Evolutionary conservation across 2,329 filamentous ascomycete genomes (phyloP).

Genomic region (Dactylellina sp.): DNA sequence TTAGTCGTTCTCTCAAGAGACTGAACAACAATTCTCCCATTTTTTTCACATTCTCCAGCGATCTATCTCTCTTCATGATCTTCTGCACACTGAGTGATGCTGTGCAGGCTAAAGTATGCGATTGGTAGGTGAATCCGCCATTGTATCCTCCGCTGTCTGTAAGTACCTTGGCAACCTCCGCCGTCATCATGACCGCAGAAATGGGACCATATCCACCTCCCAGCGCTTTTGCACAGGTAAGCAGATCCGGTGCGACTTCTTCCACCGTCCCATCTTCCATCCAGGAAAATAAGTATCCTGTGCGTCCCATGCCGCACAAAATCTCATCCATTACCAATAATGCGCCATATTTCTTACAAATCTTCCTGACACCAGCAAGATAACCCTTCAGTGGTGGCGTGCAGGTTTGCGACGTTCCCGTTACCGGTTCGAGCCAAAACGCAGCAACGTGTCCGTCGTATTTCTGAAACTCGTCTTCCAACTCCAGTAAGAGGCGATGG

Average conservation of each 20-base stretch:
- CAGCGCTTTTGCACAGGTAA: constrained; percentile 75
- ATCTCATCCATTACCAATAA: constrained; percentile 84
- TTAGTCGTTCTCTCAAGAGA: constrained; percentile 66
- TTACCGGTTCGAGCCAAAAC: constrained; percentile 52
- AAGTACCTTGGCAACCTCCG: constrained; percentile 68
- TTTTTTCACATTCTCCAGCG: constrained; percentile 71
- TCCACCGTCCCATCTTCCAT: constrained; percentile 69
- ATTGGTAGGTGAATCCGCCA: constrained; percentile 75
- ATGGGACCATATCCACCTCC: constrained; percentile 74
- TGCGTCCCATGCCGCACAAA: constrained; percentile 76
- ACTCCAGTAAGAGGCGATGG: constrained; percentile 71
- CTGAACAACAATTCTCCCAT: constrained; percentile 69
- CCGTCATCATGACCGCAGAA: constrained; percentile 71
- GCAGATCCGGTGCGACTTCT: constrained; percentile 70
- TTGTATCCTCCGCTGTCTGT: constrained; percentile 60
- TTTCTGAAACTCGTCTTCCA: constrained; percentile 79
- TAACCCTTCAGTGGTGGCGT: constrained; percentile 76
- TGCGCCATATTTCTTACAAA: constrained; percentile 78
- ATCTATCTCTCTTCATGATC: constrained; percentile 70
- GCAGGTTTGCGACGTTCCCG: constrained; percentile 71
- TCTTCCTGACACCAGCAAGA: constrained; percentile 73
- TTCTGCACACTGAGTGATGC: constrained; percentile 73
- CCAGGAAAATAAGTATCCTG: constrained; percentile 73
- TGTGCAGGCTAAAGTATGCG: constrained; percentile 71
- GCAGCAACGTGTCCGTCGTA: constrained; percentile 71